Conservation (phyloP, 73 alveolate genomes). For the Paramecium octaurelia region DNA sequence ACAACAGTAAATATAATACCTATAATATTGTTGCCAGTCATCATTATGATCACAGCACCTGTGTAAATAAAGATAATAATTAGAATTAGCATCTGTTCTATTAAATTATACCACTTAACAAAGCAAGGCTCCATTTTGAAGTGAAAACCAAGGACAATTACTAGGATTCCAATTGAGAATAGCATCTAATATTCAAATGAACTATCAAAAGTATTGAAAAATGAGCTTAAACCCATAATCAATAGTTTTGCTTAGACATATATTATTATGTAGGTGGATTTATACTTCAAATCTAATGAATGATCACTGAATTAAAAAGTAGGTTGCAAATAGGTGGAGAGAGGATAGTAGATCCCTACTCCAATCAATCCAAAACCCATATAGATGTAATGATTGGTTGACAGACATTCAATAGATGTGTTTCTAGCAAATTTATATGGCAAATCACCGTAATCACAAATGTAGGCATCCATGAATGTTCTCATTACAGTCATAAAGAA, state of each 20-base stretch:
- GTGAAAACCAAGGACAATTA: neutral
- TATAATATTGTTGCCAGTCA: neutral
- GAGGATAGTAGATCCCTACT: slow-evolving; percentile 9
- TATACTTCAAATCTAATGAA: slow-evolving; percentile 15
- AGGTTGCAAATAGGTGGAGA: neutral
- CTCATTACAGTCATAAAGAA: neutral
- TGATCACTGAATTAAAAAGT: neutral
- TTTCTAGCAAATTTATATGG: neutral
- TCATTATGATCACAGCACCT: neutral
- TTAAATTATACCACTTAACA: neutral
- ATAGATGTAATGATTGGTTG: neutral
- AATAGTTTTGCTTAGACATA: neutral
- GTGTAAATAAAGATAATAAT: neutral
- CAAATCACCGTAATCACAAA: neutral
- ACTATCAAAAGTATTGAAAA: neutral
- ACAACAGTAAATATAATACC: neutral
- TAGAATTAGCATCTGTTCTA: neutral
- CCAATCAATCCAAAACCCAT: slow-evolving; percentile 31
- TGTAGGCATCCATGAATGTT: slow-evolving; percentile 2
- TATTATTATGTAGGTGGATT: neutral
- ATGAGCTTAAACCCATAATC: neutral
- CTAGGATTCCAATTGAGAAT: neutral
- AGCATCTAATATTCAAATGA: neutral
- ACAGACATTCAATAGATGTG: neutral
- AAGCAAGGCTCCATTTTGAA: neutral